Evolutionary conservation across 805 yeast genomes (phyloP).

Genomic region (Diddensiella santjacobensis): DNA sequence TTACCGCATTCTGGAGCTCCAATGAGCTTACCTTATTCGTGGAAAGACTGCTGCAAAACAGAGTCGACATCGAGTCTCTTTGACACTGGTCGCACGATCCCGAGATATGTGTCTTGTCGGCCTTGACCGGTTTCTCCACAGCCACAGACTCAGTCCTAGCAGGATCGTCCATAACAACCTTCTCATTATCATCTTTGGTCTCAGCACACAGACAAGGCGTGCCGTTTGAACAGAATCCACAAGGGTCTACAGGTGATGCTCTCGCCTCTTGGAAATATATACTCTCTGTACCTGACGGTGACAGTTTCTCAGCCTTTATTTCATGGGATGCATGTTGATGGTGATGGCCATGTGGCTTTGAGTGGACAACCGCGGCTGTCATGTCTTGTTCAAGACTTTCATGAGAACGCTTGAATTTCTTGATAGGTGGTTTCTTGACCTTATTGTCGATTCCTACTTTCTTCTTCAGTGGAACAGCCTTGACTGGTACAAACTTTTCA

Average conservation of each 20-base stretch:
- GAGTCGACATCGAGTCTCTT: conserved; percentile 78
- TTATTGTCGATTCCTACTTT: conserved; percentile 9
- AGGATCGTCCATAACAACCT: conserved; percentile 31
- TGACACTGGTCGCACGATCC: conserved; percentile 84
- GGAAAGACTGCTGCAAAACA: conserved; percentile 63
- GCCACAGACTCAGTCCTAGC: conserved; percentile 65
- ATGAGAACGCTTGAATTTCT: conserved; percentile 17
- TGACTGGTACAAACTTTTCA: conserved; percentile 51
- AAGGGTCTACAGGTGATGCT: conserved; percentile 41
- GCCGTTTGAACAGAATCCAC: conserved; percentile 91
- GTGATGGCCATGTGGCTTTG: conserved; percentile 9
- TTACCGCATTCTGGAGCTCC: conserved; percentile 32
- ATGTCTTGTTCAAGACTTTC: conserved; percentile 12
- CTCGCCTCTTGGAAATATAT: neutral
- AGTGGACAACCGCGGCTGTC: neutral
- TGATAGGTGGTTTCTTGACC: neutral
- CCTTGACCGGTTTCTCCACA: conserved; percentile 5
- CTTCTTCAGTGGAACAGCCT: conserved; percentile 57
- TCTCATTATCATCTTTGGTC: conserved; percentile 46
- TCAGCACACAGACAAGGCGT: conserved; percentile 92
- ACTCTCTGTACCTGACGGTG: neutral
- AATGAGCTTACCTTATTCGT: neutral
- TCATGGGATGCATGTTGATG: neutral
- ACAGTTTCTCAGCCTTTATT: neutral
- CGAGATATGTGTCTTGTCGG: conserved; percentile 32